Evolutionary conservation across 192 early-diverging fungal genomes (phyloP), one percentile per base, ranked within the genome.

Genomic region (Coemansia sp.): DNA sequence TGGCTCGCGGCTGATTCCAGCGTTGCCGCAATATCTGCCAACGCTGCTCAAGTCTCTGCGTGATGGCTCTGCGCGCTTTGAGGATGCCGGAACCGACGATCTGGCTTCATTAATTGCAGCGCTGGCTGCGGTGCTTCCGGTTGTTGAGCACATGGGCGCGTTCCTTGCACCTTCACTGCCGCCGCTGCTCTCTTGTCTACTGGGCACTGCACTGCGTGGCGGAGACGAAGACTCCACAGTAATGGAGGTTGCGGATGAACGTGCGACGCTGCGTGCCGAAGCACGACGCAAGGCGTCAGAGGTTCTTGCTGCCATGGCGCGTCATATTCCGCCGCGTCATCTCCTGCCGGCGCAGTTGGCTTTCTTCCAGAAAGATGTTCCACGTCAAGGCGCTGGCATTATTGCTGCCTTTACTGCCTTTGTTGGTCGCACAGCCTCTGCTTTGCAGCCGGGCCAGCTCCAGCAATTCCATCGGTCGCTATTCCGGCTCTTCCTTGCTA

Each of bases 21-120:
- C 74, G 66, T 70, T 98, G 59, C 90, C 92, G 57, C 89, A 90
- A 76, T 90, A 93, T 52, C 88, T 98, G 84, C 93, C 91, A 27
- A 57, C 81, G 22, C 83, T 93, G 18, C 79, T 95, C 44, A 81
- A 87, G 31, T 82, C 84, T 49, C 62, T 88, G 51, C 64, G 64
- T 9, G 62, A 44, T 5, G 84, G 64, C 7, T 44, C 53, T 10
- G 54, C 49, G 34, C 66, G 58, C 49, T 62, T 56, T 16, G 50
- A 21, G 5, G 56, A 32, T 5, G 74, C 62, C 6, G 34, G 81
- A 0, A 67, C 75, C 0, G 73, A 76, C 26, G 83, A 81, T 52
- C 66, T 81, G 41, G 72, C 81, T 53, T 68, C 83, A 27, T 60
- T 80, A 38, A 47, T 76, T 5, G 62, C 56, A 50, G 78, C 56